Evolutionary conservation across 768 basidiomycete genomes (phyloP), one percentile per base, ranked within the genome.

Genomic region (Suillus subaureus): DNA sequence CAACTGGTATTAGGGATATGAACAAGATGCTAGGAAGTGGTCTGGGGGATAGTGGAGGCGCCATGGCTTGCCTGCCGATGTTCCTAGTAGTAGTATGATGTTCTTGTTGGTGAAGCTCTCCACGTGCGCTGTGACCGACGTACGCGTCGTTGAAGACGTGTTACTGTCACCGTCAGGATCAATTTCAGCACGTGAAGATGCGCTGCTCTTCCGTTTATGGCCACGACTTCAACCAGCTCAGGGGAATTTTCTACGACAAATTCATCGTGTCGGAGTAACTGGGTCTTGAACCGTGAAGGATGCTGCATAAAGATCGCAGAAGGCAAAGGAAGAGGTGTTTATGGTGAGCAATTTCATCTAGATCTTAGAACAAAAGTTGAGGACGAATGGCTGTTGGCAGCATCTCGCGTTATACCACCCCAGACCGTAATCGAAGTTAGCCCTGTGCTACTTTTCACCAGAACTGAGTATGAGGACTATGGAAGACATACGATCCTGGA

Each of bases 381-480:
- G 18, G 52, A 40, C 64, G 87, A 87, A 70, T 42, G 21, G 15
- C n/a, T 4, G 42, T 26, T 18, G 40, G 13, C 68, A 77, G 72
- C 76, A 33, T 61, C 70, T 1, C 67, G 61, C 7, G 28, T 49
- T n/a, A 77, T 75, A 39, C 81, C 88, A 23, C 77, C 83, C 13
- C 81, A 85, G 15, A 89, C 90, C 0, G 69, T 91, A n/a, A 74
- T 98, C 66, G 96, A 97, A 75, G 85, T 89, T 69, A 91, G 91
- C 67, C 96, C 96, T 2, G 92, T 94, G 23, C 79, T 97, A n/a
- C 79, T 97, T 13, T 86, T 96, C 71, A 74, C 80, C 6, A 82
- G 83, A 64, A 81, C 86, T 31, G 93, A 96, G 77, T 96, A 94
- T 70, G 81, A 85, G 54, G 72, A 74, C 6, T 84, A 92, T 76